Base-by-base conservation (phyloP, 495 filamentous ascomycete genomes). In the Alectoria sarmentosa region DNA sequence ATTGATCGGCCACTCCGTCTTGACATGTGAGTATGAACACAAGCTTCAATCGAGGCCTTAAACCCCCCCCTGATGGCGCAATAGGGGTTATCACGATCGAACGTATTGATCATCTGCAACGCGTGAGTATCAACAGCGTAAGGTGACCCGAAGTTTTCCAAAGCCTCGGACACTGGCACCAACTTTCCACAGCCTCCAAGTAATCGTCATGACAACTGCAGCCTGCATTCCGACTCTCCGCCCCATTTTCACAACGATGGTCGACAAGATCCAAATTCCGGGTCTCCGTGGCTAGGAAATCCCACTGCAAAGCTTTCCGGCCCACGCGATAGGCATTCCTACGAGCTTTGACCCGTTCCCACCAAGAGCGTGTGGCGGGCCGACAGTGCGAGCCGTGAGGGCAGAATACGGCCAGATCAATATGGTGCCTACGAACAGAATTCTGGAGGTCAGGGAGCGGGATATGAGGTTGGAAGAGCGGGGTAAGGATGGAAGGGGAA, bases 61-160 rank as follows among this genome's bases (percentile, higher is more conserved):
- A n/a, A n/a, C n/a, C 11, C 4, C 5, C 7, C 23, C 1, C 60
- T 62, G 9, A 62, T 14, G 4, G 28, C 6, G 21, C 41, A 26
- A 0, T 19, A 62, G 60, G 60, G 60, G n/a, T n/a, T n/a, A 49
- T 62, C 60, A 62, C 39, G 0, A 44, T 62, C 9, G 39, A 48
- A 42, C 36, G n/a, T n/a, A n/a, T n/a, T 62, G 8, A 30, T 62
- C 19, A 62, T 62, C 30, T 62, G 60, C 44, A 62, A 32, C 42
- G 26, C 42, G 60, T 62, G 15, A 62, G 60, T 62, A 39, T 26
- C 26, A 49, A 26, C 60, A 48, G 14, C 17, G n/a, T n/a, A n/a
- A n/a, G n/a, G n/a, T n/a, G n/a, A n/a, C n/a, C n/a, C n/a, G n/a
- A n/a, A n/a, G n/a, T n/a, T n/a, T n/a, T n/a, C n/a, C n/a, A n/a